Percentiles rank a stretch among this genome's conserved stretches.
Evolutionary conservation across 2,329 filamentous ascomycete species (phyloP).

Genomic region (Xylaria polymorpha): DNA sequence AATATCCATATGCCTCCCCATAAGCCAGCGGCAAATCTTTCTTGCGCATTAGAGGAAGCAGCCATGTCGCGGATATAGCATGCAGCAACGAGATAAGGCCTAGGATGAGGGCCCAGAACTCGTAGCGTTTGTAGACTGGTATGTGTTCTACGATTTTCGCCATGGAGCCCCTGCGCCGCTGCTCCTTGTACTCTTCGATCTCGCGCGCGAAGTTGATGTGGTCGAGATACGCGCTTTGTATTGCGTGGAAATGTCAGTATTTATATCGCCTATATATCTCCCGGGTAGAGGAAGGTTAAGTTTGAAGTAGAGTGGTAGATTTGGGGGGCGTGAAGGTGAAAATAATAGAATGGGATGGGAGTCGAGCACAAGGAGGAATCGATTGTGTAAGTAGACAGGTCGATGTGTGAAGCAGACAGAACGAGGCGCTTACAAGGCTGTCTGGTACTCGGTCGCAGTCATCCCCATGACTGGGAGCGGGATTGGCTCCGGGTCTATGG

Average conservation of each 20-base stretch:
- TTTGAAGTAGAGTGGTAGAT: not conserved
- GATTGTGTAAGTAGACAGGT: not conserved
- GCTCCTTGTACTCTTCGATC: constrained; percentile 17
- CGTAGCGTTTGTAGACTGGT: constrained; percentile 18
- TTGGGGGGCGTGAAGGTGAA: too few species aligned
- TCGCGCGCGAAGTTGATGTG: constrained; percentile 31
- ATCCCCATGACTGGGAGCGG: constrained; percentile 34
- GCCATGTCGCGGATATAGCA: constrained; percentile 27
- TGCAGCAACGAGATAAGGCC: constrained; percentile 14
- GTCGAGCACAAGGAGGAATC: not conserved
- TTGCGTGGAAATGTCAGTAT: not conserved
- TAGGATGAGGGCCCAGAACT: constrained; percentile 32
- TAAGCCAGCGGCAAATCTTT: too few species aligned
- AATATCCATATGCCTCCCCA: not conserved
- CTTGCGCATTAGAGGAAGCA: constrained; percentile 9
- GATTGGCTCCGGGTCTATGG: not conserved
- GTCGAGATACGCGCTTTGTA: constrained; percentile 29
- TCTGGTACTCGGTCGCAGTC: constrained; percentile 30
- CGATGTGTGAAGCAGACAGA: not conserved
- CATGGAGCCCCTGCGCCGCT: constrained; percentile 1
- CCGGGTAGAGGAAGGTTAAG: not conserved
- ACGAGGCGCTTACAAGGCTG: constrained; percentile 30
- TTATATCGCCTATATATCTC: not conserved
- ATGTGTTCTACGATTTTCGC: not conserved
- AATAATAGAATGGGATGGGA: not conserved